Percentiles rank a stretch among this genome's conserved stretches.
Conservation (phyloP, 805 yeast species). For the Aciculoconidium aculeatum region DNA sequence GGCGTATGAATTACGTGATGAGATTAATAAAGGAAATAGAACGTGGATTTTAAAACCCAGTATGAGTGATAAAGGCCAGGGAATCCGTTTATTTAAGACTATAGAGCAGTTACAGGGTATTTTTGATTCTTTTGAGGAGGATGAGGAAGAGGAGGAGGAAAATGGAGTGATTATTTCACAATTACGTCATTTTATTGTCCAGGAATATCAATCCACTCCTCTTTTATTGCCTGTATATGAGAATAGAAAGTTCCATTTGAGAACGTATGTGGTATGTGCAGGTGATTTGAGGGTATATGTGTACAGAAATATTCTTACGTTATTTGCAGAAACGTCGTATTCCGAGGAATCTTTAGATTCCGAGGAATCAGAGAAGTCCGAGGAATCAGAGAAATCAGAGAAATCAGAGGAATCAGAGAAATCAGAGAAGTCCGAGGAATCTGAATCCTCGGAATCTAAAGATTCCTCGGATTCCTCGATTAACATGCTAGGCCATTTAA, state of each 20-base stretch:
- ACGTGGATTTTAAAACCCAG: slow-evolving; percentile 93
- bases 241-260: slow-evolving; percentile 78
- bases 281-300: slow-evolving; percentile 78
- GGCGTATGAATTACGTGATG: slow-evolving; percentile 80
- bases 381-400: slow-evolving; percentile 16
- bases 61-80: slow-evolving; percentile 97
- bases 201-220: slow-evolving; percentile 70
- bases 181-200: slow-evolving; percentile 85
- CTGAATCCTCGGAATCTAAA: slow-evolving; percentile 19
- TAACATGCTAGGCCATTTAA: slow-evolving; percentile 70
- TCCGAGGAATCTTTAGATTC: slow-evolving; percentile 20
- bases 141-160: slow-evolving; percentile 45
- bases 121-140: slow-evolving; percentile 83
- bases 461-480: slow-evolving; percentile 23
- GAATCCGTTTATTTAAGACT: slow-evolving; percentile 76
- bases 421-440: slow-evolving; percentile 36
- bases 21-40: slow-evolving; percentile 51
- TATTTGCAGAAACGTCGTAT: slow-evolving; percentile 65
- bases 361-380: slow-evolving; percentile 16
- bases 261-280: slow-evolving; percentile 72
- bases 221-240: slow-evolving; percentile 55
- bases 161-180: slow-evolving; percentile 81
- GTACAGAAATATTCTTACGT: slow-evolving; percentile 69
- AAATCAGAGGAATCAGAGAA: slow-evolving; percentile 54
- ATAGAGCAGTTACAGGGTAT: slow-evolving; percentile 75